Base-by-base conservation (phyloP, 139 green algal species). In the Chlamydomonas asymmetrica region DNA sequence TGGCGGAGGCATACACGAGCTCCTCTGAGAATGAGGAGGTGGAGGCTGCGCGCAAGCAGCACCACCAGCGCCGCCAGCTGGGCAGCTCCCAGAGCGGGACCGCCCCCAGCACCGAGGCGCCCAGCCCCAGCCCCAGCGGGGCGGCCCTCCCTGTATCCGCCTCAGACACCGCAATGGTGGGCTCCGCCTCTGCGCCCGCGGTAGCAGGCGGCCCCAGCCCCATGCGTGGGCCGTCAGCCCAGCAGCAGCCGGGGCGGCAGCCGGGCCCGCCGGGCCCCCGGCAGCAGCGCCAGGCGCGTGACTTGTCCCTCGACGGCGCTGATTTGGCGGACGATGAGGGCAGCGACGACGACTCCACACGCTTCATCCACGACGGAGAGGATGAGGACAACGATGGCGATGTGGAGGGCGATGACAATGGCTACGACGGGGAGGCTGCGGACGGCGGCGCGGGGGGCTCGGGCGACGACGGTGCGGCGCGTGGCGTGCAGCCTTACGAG, bases 401-500 rank as follows among this genome's bases (percentile, higher is more conserved):
- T 22, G 32, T 61, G 6, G 45, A 9, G 23, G 48, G 23, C 5
- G 48, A 34, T 4, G 34, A 48, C 8, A 34, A 35, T 20, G 50
- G 4, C 13, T 18, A 32, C 37, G 49, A 48, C 5, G 49, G 45
- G 35, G 56, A 23, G 10, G 48, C 35, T 1, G 39, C 60, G 31
- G 34, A 0, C 18, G 48, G 31, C 37, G 34, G 1, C 32, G 31
- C 35, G 35, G 66, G 2, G 10, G 35, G 20, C 25, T 31, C 3
- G 27, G 35, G n/a, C 23, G 71, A 34, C 5, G 37, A 34, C 32
- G 61, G 40, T 9, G 43, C 40, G 9, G 52, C 61, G 25, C 43
- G 63, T 13, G 2, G 71, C 34, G 59, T 76, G 39, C 66, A 71
- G 45, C 60, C 64, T 35, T 31, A 45, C 2, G 75, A 81, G 35